These are phyloP conservation scores for Zygosaccharomyces gambellarensis DNA, from an alignment of 805 yeast species.

Conservation along the genomic window DNA sequence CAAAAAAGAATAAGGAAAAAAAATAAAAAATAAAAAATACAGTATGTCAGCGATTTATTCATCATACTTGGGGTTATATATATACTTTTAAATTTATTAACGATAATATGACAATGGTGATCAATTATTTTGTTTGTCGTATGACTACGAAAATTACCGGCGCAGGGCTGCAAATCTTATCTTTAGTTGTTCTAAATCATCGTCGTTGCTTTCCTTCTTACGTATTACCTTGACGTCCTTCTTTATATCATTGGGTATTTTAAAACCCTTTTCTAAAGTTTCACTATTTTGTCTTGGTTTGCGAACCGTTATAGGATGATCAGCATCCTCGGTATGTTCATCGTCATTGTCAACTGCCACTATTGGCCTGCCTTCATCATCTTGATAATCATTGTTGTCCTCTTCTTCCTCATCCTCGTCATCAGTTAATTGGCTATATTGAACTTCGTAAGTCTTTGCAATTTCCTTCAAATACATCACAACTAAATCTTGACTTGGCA, in stretches of 20 bases:
- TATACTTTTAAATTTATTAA: not conserved
- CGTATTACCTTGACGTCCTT: slow-evolving; percentile 34
- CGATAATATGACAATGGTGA: too few relatives aligned
- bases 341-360: slow-evolving; percentile 35
- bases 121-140: too few relatives aligned
- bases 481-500: slow-evolving; percentile 65
- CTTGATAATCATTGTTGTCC: slow-evolving; percentile 13
- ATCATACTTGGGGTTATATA: not conserved
- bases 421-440: slow-evolving; percentile 52
- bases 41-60: not conserved
- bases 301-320: slow-evolving; percentile 40
- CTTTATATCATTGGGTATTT: slow-evolving; percentile 40
- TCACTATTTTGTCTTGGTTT: slow-evolving; percentile 42
- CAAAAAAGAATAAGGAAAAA: not conserved
- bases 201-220: slow-evolving; percentile 25
- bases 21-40: not conserved
- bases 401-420: slow-evolving; percentile 26
- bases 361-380: slow-evolving; percentile 34
- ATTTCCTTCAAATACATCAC: slow-evolving; percentile 70
- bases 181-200: slow-evolving; percentile 60
- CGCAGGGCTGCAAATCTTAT: slow-evolving; percentile 77
- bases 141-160: slow-evolving; percentile 23
- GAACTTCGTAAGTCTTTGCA: slow-evolving; percentile 72
- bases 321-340: slow-evolving; percentile 23
- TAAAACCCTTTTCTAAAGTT: slow-evolving; percentile 36